Base-by-base conservation (phyloP, 768 basidiomycete genomes). In the Candolleomyces aberdarensis region DNA sequence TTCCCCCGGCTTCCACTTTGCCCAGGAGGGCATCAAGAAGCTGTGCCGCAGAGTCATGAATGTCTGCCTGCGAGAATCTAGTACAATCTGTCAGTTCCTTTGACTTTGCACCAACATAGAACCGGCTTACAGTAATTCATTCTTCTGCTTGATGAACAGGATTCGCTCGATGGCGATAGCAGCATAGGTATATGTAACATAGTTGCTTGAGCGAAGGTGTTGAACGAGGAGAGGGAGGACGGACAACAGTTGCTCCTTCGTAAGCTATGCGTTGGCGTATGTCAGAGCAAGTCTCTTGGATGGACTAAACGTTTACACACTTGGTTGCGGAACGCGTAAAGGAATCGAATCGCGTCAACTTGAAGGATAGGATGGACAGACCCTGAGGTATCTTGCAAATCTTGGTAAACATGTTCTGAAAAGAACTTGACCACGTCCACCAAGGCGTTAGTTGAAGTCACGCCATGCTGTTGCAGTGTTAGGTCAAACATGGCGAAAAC, bases 91-190 rank as follows among this genome's bases (percentile, higher is more conserved):
- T 60, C 61, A 64, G 61, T 19, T 59, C 11, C 51, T 9, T 32
- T 22, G 43, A 26, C 19, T 41, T 19, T 43, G 51, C 55, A 36
- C 22, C 19, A 0, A 3, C 3, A n/a, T n/a, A 19, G n/a, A 78
- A 91, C 58, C 61, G 6, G 36, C 36, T 7, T 11, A 97, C 95
- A 94, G 69, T 26, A 92, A 78, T 63, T 85, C 83, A 4, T 80
- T 81, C 3, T 85, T 85, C 67, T 90, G 87, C 69, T 92, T 94
- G 73, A 98, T 97, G 74, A 87, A 93, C 44, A 99, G 76, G 57
- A 98, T 88, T 7, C 95, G 85, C 69, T 99, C 97, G 69, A 99
- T 96, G n/a, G 96, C 94, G 67, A 98, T 95, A 17, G 97, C 96
- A 9, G 96, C 94, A 73, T 98, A 98, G 0, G 96, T 96, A 68